Percentiles rank a stretch among this genome's conserved stretches.
These are phyloP conservation scores for Bacidia gigantensis DNA, from an alignment of 495 filamentous ascomycete genomes.

Conservation along the genomic window DNA sequence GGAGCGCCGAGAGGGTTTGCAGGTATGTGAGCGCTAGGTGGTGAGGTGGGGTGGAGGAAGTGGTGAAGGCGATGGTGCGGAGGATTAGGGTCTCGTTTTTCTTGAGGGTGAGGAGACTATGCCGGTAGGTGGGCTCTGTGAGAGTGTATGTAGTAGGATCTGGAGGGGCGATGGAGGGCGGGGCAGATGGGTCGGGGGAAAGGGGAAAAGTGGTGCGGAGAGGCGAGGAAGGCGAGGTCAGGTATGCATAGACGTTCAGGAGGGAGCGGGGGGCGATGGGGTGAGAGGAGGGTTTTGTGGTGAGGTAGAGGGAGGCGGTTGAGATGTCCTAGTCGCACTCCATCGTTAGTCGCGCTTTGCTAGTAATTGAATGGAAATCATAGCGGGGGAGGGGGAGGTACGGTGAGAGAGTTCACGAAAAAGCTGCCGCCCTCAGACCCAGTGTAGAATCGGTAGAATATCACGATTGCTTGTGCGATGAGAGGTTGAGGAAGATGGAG, in stretches of 20 bases:
- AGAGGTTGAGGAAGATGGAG: conserved; percentile 78
- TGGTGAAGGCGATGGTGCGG: conserved; percentile 63
- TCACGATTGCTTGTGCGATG: conserved; percentile 77
- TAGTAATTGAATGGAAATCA: not conserved
- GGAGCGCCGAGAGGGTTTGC: conserved; percentile 61
- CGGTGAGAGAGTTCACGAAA: conserved; percentile 41
- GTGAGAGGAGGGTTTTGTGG: conserved; percentile 67
- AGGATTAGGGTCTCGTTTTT: conserved; percentile 61
- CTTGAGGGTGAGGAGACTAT: conserved; percentile 47
- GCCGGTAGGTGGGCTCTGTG: conserved; percentile 55
- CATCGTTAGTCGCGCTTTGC: not conserved
- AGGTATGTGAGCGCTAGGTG: conserved; percentile 85
- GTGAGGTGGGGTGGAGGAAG: conserved; percentile 72
- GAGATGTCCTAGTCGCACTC: conserved; percentile 50
- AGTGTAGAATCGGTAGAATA: conserved; percentile 78
- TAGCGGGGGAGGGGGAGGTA: conserved; percentile 15
- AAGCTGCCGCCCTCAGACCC: conserved; percentile 51
- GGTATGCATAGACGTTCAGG: conserved; percentile 70
- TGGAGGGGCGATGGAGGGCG: conserved; percentile 24
- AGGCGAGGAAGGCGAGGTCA: conserved; percentile 51
- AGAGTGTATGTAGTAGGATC: conserved; percentile 54
- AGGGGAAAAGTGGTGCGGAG: conserved; percentile 11
- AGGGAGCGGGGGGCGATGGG: conserved; percentile 66
- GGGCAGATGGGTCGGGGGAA: conserved; percentile 15
- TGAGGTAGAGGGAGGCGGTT: conserved; percentile 67